These are phyloP conservation scores for Pythium rishiriense DNA, from an alignment of 352 stramenopile species.

Conservation along the genomic window DNA sequence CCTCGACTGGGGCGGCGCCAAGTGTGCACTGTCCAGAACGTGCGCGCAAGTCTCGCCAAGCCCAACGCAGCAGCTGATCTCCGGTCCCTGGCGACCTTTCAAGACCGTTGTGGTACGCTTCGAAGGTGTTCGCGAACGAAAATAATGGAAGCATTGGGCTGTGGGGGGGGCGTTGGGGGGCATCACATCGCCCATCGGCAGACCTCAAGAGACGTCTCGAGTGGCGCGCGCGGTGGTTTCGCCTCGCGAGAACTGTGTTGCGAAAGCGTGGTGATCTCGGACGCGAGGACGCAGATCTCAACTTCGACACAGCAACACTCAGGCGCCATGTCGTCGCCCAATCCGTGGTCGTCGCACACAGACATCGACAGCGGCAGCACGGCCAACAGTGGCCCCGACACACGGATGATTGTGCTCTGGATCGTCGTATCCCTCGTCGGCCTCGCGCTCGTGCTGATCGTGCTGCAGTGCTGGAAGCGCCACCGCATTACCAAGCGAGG, in stretches of 20 bases:
- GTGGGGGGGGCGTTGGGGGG: too few relatives aligned
- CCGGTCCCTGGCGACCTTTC: slow-evolving; percentile 8
- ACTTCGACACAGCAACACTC: not conserved
- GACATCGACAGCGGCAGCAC: not conserved
- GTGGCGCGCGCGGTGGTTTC: not conserved
- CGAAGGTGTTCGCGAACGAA: not conserved
- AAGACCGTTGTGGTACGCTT: not conserved
- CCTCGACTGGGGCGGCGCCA: too few relatives aligned
- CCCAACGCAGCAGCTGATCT: slow-evolving; percentile 16
- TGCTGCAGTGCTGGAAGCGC: slow-evolving; percentile 14
- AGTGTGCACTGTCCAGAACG: slow-evolving; percentile 5
- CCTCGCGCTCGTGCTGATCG: slow-evolving; percentile 4
- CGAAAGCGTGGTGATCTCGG: too few relatives aligned
- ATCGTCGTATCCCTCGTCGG: slow-evolving; percentile 1
- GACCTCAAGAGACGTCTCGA: not conserved
- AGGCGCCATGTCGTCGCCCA: not conserved
- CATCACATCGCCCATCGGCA: not conserved
- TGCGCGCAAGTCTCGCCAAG: not conserved
- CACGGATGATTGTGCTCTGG: slow-evolving; percentile 15
- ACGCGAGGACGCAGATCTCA: not conserved
- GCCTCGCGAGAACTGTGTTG: not conserved
- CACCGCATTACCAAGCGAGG: slow-evolving; percentile 17
- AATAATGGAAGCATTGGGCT: not conserved
- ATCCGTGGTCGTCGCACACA: not conserved
- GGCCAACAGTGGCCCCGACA: not conserved